A percentile compares a stretch with the other conserved stretches of the same genome.
Conservation (phyloP, 2,329 filamentous ascomycete species). For the Colletotrichum sp. region DNA sequence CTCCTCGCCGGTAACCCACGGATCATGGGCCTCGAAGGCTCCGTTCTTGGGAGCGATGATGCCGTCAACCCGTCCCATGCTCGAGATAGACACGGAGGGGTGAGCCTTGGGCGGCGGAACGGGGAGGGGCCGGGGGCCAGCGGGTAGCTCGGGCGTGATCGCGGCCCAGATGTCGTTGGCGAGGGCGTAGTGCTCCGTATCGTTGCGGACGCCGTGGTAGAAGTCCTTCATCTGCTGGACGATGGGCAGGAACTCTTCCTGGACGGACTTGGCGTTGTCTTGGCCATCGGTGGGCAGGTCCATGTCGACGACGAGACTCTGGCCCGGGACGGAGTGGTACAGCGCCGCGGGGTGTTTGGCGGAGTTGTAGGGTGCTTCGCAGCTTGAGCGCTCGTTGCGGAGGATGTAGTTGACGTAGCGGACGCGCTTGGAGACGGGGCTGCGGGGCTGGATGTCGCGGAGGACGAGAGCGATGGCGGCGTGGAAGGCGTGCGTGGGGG, state of each 20-base stretch:
- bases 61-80: constrained; percentile 38
- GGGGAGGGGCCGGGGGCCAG: background rate
- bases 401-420: constrained; percentile 36
- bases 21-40: constrained; percentile 31
- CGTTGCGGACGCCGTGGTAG: constrained; percentile 32
- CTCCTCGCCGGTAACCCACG: constrained; percentile 52
- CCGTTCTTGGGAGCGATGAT: constrained; percentile 33
- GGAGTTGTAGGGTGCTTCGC: constrained; percentile 26
- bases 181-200: constrained; percentile 31
- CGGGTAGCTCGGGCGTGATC: constrained; percentile 14
- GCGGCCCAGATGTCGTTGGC: constrained; percentile 27
- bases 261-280: background rate
- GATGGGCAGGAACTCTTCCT: constrained; percentile 27
- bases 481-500: constrained; percentile 36
- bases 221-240: constrained; percentile 29
- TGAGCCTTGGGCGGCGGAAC: constrained; percentile 29
- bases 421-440: background rate
- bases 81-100: constrained; percentile 36
- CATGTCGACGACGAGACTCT: constrained; percentile 31
- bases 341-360: constrained; percentile 28
- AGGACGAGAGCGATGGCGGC: constrained; percentile 33
- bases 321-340: constrained; percentile 34
- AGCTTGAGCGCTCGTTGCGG: constrained; percentile 33
- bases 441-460: constrained; percentile 27
- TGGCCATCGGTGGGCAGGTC: background rate